These are phyloP conservation scores for Hansfordia pulvinata DNA, from an alignment of 2,329 filamentous ascomycete species.

Conservation along the genomic window DNA sequence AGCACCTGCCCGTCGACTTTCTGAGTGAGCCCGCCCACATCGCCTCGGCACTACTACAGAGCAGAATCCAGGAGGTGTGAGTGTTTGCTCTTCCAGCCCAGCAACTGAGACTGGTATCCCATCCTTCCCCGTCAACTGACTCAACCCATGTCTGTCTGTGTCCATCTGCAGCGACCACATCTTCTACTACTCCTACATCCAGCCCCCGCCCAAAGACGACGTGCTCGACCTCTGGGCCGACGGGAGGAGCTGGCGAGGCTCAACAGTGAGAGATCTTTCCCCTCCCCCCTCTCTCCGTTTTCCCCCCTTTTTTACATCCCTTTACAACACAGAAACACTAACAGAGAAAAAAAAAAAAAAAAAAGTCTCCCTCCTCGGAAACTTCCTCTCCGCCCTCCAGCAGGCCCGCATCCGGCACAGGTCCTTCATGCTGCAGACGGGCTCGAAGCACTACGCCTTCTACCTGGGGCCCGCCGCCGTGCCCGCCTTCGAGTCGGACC, in stretches of 20 bases:
- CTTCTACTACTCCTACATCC: conserved; percentile 42
- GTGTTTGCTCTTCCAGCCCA: too few species aligned
- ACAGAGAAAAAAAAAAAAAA: too few species aligned
- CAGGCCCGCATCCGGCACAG: conserved; percentile 31
- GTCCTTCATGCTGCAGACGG: conserved; percentile 37
- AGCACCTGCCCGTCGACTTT: conserved; percentile 1
- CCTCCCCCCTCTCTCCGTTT: too few species aligned
- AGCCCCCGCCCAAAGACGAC: conserved; percentile 29
- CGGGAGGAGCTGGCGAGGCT: conserved; percentile 31
- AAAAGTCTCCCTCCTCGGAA: conserved; percentile 24
- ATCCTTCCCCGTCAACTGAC: too few species aligned
- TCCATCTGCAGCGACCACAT: conserved; percentile 32
- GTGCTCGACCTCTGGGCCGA: conserved; percentile 31
- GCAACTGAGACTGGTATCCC: too few species aligned
- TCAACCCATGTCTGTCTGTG: too few species aligned
- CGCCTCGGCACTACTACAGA: conserved; percentile 12
- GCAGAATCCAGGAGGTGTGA: conserved; percentile 20
- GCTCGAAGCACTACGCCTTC: conserved; percentile 37
- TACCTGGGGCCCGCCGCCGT: conserved; percentile 28
- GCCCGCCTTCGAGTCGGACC: conserved; percentile 30
- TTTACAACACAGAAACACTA: too few species aligned
- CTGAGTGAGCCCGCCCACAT: conserved; percentile 14
- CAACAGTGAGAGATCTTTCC: too few species aligned
- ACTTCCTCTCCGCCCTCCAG: conserved; percentile 30
- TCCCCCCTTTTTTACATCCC: too few species aligned